These are phyloP conservation scores for Penicillium cinerascens DNA, from an alignment of 495 filamentous ascomycete species.

Conservation along the genomic window DNA sequence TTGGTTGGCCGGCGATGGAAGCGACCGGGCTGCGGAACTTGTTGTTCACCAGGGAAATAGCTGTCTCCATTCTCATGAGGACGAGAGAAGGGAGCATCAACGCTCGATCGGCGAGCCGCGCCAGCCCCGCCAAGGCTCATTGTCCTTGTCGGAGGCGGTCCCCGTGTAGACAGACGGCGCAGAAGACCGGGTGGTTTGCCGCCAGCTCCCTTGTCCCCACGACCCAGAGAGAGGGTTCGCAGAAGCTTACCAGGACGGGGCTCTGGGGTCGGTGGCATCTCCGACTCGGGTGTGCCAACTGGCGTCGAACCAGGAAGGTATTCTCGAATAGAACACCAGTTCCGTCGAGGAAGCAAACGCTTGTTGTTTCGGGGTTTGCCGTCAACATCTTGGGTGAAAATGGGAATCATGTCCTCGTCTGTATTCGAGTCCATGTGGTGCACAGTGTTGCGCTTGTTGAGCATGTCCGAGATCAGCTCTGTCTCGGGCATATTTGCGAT, in stretches of 20 bases:
- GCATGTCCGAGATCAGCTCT: slow-evolving; percentile 81
- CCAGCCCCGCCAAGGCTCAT: slow-evolving; percentile 39
- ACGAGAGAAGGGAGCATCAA: slow-evolving; percentile 33
- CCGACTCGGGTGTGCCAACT: slow-evolving; percentile 52
- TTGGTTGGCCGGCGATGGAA: slow-evolving; percentile 75
- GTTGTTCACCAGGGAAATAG: slow-evolving; percentile 33
- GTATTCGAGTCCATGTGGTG: slow-evolving; percentile 74
- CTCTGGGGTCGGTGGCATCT: slow-evolving; percentile 28
- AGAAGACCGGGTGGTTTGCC: slow-evolving; percentile 46
- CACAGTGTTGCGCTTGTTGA: slow-evolving; percentile 90
- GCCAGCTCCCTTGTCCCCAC: slow-evolving; percentile 43
- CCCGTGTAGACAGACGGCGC: slow-evolving; percentile 48
- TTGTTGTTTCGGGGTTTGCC: slow-evolving; percentile 88
- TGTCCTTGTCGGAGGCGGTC: slow-evolving; percentile 35
- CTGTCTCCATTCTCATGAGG: slow-evolving; percentile 33
- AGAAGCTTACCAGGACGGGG: slow-evolving; percentile 49
- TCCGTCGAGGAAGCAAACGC: slow-evolving; percentile 80
- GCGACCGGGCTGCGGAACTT: slow-evolving; percentile 35
- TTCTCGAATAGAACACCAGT: slow-evolving; percentile 85
- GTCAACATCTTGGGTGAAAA: slow-evolving; percentile 86
- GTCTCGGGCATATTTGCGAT: slow-evolving; percentile 91
- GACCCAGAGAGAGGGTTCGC: slow-evolving; percentile 61
- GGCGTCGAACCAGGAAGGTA: slow-evolving; percentile 76
- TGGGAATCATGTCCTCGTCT: slow-evolving; percentile 92
- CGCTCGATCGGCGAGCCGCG: slow-evolving; percentile 34